These are phyloP conservation scores for Termitomyces sp. DNA, from an alignment of 768 basidiomycete genomes.

Conservation along the genomic window DNA sequence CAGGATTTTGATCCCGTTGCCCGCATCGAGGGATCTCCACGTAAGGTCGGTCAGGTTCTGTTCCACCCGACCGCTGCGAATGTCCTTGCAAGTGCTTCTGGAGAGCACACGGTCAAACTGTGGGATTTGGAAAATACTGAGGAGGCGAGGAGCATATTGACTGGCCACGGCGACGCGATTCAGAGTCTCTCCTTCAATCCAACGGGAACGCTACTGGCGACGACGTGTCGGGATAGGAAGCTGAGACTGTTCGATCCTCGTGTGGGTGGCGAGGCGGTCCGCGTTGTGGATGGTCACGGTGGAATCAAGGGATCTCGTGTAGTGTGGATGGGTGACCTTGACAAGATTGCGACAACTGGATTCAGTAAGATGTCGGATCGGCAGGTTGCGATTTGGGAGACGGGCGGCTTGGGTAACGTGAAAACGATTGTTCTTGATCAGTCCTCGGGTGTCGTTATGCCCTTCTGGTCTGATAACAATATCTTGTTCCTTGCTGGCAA, in stretches of 20 bases:
- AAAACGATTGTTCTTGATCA: conserved; percentile 84
- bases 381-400: conserved; percentile 88
- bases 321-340: conserved; percentile 85
- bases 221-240: conserved; percentile 92
- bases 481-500: conserved; percentile 91
- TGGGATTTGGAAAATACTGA: conserved; percentile 87
- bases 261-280: conserved; percentile 73
- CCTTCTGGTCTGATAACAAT: conserved; percentile 95
- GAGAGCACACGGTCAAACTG: conserved; percentile 84
- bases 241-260: conserved; percentile 91
- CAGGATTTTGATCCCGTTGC: conserved; percentile 83
- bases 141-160: conserved; percentile 51
- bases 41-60: conserved; percentile 90
- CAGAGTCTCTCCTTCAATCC: conserved; percentile 82
- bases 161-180: conserved; percentile 83
- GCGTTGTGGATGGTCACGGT: conserved; percentile 79
- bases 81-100: conserved; percentile 74
- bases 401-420: conserved; percentile 64
- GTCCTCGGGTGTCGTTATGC: conserved; percentile 92
- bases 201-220: conserved; percentile 76
- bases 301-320: conserved; percentile 92
- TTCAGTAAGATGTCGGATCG: conserved; percentile 97
- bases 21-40: conserved; percentile 70
- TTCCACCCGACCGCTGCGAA: conserved; percentile 91
- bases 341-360: conserved; percentile 90